Evolutionary conservation across 352 stramenopile genomes (phyloP).

Genomic region (Pythium coloratum): DNA sequence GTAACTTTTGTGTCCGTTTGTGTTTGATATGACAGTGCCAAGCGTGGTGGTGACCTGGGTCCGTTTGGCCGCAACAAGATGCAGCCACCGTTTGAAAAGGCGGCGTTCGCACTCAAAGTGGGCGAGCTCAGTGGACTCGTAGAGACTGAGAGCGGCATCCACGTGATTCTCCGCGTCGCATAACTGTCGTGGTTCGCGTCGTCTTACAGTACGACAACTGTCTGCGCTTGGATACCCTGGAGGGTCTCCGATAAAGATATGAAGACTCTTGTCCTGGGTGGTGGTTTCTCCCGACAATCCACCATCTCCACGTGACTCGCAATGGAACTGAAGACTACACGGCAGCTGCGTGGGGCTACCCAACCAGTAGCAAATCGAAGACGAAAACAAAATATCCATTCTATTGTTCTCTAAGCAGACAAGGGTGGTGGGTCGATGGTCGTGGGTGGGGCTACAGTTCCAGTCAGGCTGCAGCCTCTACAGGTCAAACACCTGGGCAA

Average conservation of each 20-base stretch:
- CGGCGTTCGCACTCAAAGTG: slow-evolving; percentile 90
- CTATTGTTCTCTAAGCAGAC: slow-evolving; percentile 29
- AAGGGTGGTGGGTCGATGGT: not conserved
- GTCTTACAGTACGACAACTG: not conserved
- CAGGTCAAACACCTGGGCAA: slow-evolving; percentile 74
- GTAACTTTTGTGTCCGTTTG: not conserved
- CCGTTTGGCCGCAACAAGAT: slow-evolving; percentile 91
- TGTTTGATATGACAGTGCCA: slow-evolving; percentile 55
- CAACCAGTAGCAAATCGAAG: slow-evolving; percentile 5
- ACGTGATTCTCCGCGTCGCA: slow-evolving; percentile 95
- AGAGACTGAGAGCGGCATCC: slow-evolving; percentile 94
- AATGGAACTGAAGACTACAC: not conserved
- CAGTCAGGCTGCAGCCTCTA: slow-evolving; percentile 53
- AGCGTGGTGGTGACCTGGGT: slow-evolving; percentile 90
- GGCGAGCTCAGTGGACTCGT: slow-evolving; percentile 94
- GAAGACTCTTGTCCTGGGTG: not conserved
- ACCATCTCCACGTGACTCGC: not conserved
- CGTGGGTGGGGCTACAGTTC: slow-evolving; percentile 1
- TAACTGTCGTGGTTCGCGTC: slow-evolving; percentile 29
- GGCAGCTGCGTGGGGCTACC: not conserved
- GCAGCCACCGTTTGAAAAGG: slow-evolving; percentile 91
- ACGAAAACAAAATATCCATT: slow-evolving; percentile 30
- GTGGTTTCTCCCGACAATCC: not conserved
- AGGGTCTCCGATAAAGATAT: slow-evolving; percentile 9
- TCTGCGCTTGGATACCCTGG: not conserved